Evolutionary conservation across 257 asterid genomes (phyloP), one percentile per base, ranked within the genome.

Genomic region (Craterostigma plantagineum): DNA sequence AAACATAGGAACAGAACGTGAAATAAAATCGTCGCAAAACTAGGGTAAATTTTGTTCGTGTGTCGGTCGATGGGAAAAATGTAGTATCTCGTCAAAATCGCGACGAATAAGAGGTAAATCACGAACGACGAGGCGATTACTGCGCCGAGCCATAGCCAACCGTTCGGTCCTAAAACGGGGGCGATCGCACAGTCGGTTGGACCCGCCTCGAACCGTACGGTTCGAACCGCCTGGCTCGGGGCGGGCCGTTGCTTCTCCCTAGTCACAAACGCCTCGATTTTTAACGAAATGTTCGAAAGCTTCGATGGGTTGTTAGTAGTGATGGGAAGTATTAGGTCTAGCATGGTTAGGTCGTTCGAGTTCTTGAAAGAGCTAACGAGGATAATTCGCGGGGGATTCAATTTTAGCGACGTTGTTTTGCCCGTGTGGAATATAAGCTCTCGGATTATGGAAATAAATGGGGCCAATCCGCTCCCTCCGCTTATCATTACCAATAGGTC

Each of bases 391-490:
- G 95, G 97, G 9, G 67, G 62, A 18, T 48, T 53, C 66, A 38
- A 43, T 62, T 75, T 70, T n/a, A n/a, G n/a, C n/a, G n/a, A n/a
- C 15, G 54, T 13, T 1, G 62, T 66, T 9, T 64, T 69, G 9
- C 60, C 63, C 0, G 53, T 35, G 52, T 70, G 53, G 17, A 79
- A n/a, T n/a, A n/a, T 70, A 15, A 87, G 63, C 18, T 87, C 95
- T 11, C 95, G 62, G 18, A 79, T 63, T 35, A 82, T 72, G 55
- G 95, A 87, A 53, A 82, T 71, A 62, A 87, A 82, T 0, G 97
- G 97, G 0, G 97, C 76, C 35, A 87, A 44, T 3, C 97, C 95
- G 40, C 97, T 87, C 8, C 97, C 97, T 49, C 97, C 97, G 46
- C 97, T 73, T n/a, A 82, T 65, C 92, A 87, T 73, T 33, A 87